Evolutionary conservation across 768 basidiomycete genomes (phyloP), one percentile per base, ranked within the genome.

Genomic region (Serpula lacrymans): DNA sequence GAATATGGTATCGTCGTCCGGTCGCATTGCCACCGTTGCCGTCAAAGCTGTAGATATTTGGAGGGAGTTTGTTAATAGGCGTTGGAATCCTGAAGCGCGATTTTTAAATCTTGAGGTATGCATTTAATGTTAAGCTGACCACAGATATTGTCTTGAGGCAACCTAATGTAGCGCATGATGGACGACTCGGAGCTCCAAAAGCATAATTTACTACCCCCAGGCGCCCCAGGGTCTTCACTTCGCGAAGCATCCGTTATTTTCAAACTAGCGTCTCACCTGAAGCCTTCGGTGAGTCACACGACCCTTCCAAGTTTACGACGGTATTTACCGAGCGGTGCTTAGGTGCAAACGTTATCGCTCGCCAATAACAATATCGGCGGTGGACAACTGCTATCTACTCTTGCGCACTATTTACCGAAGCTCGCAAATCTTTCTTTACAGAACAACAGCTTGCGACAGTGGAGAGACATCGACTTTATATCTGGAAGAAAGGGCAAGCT

Each of bases 91-190:
- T 2, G 78, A 86, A 35, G 57, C 66, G 3, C 77, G 73, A 49
- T 88, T 82, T 57, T 70, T 93, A 28, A 88, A 93, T 57, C 78
- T 93, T 39, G 86, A 89, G 71, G 90, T 89, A 58, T 62, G 86
- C 66, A 18, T 12, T 11, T 28, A 25, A 1, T 20, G n/a, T 38
- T 23, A 9, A 35, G 14, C 37, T 34, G 45, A 14, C 26, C 10
- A 36, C 31, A 7, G 34, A n/a, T 14, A 12, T 22, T 12, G 24
- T 30, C 23, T 6, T 26, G 21, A 25, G 33, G 14, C 10, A n/a
- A n/a, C n/a, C n/a, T n/a, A n/a, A n/a, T n/a, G 23, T 46, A 93
- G 89, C 77, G 79, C 39, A 81, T 97, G 74, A 64, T 74, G 39
- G 79, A 86, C 24, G 93, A 96, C 57, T 77, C 83, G 28, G 67